Evolutionary conservation across 208 protist species (phyloP).

Genomic region (Acanthamoeba lenticulata): DNA sequence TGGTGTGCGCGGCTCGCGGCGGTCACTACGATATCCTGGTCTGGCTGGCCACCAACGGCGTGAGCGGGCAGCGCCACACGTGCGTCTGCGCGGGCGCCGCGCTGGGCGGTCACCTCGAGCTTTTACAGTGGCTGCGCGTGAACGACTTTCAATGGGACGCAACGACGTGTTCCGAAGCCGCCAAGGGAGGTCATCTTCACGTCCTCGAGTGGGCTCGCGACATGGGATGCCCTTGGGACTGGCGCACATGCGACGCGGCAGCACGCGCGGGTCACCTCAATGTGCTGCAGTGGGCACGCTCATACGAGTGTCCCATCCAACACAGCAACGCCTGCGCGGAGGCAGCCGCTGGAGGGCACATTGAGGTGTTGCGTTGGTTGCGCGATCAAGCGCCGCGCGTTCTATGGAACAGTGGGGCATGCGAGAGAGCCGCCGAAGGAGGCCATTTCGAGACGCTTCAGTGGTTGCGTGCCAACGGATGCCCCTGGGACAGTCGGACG

Average conservation of each 20-base stretch:
- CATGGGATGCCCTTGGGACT: conserved; percentile 13
- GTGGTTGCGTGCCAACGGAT: too few relatives aligned
- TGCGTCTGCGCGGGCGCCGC: not conserved
- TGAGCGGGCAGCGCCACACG: not conserved
- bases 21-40: not conserved
- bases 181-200: not conserved
- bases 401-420: not conserved
- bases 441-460: conserved; percentile 39
- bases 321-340: not conserved
- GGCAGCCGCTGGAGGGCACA: not conserved
- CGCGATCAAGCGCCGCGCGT: not conserved
- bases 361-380: conserved; percentile 22
- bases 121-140: not conserved
- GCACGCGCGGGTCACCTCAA: too few relatives aligned
- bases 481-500: not conserved
- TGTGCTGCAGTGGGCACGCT: conserved; percentile 5
- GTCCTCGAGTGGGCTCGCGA: not conserved
- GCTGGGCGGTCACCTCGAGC: not conserved
- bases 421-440: not conserved
- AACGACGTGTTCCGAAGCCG: not conserved
- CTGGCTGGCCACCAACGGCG: not conserved
- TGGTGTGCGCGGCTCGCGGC: not conserved
- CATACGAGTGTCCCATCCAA: not conserved
- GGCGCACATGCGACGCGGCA: not conserved
- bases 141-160: not conserved